Base-by-base conservation (phyloP, 1,284 basidiomycete genomes). In the Pascua guehoae region DNA sequence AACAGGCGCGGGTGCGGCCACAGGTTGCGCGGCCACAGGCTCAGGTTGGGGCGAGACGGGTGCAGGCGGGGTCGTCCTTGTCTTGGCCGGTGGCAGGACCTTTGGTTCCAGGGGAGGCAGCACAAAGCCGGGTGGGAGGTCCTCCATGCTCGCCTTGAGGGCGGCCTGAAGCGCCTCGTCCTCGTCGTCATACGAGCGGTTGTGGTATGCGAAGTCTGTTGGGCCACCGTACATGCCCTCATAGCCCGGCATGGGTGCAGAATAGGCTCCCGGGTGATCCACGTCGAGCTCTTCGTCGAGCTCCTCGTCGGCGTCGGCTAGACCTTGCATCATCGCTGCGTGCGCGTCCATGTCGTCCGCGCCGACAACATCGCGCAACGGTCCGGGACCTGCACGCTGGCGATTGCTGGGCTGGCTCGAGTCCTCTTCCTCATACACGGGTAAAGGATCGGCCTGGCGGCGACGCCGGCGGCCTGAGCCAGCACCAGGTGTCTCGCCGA, bases 141-240 rank as follows among this genome's bases (percentile, higher is more conserved):
- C 80, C 66, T 87, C 87, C 64, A 94, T 78, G 44, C 89, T 91
- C 2, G 90, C 91, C 68, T 81, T 85, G 52, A 95, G 77, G 12
- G 91, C 91, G 18, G 89, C 88, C 74, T 93, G 88, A 41, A 94
- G 78, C 67, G 89, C 87, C 40, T 82, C 85, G 65, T 95, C 91
- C 63, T 93, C 91, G 63, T 93, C 89, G 64, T 92, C 90, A 64
- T 91, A 89, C 46, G 68, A 66, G 49, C 79, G 61, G 18, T 68
- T 64, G 17, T 74, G 60, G 45, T 62, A 65, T 32, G 66, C 51
- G 53, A 76, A 74, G 58, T 75, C 70, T 18, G 64, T 68, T 10
- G 70, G 70, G 36, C 62, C 70, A 32, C 50, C 50, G 47, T 67
- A 63, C 8, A 43, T 17, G 15, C 48, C 24, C 0, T 38, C 53